Base-by-base conservation (phyloP, 2,329 filamentous ascomycete genomes). In the Rhynchosporium agropyri region DNA sequence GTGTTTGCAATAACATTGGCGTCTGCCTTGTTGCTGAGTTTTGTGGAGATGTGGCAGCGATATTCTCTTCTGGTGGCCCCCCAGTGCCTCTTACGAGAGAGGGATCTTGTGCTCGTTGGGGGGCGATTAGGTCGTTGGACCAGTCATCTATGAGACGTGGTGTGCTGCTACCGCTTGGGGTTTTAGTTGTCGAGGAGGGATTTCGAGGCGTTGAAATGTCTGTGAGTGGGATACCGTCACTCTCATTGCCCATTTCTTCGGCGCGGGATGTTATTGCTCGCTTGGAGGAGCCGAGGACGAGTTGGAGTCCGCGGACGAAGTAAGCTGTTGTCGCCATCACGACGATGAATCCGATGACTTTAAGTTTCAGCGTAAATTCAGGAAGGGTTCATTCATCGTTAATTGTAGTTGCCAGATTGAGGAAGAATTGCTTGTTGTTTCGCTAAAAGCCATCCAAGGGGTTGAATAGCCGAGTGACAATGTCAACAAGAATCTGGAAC, bases 341-440 rank as follows among this genome's bases (percentile, higher is more conserved):
- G 48, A 79, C 73, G 12, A 82, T 68, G 72, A 84, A 87, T 13
- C 83, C 84, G 49, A 85, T 71, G 4, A 84, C 84, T 85, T 58
- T 0, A 33, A n/a, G 38, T 31, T 20, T 20, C 20, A 20, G 20
- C 20, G 20, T 20, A 20, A 20, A 20, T 20, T 20, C 20, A 20
- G 20, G 20, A 20, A 20, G 20, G 20, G 20, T 20, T 20, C 20
- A 20, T 1, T 20, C 20, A 20, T 20, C 20, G 20, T 20, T 20
- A 20, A 20, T 20, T 20, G 20, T 20, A 20, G 20, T 20, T 20
- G 20, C 20, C 20, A 20, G 20, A 20, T 20, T 20, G 20, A 20
- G 7, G 43, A 26, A 8, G n/a, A n/a, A 26, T 46, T 6, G 7
- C 8, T 20, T 28, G 28, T 51, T 51, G 48, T n/a, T 13, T 51